phyloP scores from a whole-genome alignment of 1,284 basidiomycete genomes.

The Caloboletus firmus region DNA sequence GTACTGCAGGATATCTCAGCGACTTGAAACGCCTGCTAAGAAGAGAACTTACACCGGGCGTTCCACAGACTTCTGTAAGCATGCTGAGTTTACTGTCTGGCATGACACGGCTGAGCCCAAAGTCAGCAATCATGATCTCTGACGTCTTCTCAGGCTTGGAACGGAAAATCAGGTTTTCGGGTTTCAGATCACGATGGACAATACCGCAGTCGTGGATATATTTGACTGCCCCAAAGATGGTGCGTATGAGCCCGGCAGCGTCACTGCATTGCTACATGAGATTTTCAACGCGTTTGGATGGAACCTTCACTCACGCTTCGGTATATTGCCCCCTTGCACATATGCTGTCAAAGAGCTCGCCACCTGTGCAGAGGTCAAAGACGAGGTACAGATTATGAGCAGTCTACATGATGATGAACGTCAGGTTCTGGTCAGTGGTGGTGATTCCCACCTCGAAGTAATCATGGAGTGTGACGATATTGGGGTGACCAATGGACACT shows the following conservation, averaged over 20 bases:
- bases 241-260: constrained; percentile 86
- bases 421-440: background rate
- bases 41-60: constrained; percentile 61
- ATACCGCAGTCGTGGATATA: constrained; percentile 94
- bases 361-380: constrained; percentile 96
- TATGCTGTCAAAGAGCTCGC: constrained; percentile 97
- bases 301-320: constrained; percentile 66
- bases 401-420: constrained; percentile 51
- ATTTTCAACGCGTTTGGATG: constrained; percentile 1
- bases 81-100: constrained; percentile 87
- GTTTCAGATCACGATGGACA: constrained; percentile 97
- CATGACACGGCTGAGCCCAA: constrained; percentile 88
- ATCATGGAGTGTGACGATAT: constrained; percentile 91
- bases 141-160: constrained; percentile 84
- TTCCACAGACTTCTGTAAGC: constrained; percentile 94
- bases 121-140: constrained; percentile 97
- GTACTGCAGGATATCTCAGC: constrained; percentile 52
- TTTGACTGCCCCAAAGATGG: constrained; percentile 83
- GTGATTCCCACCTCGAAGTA: constrained; percentile 82
- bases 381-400: constrained; percentile 93
- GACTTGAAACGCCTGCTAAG: background rate
- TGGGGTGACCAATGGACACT: constrained; percentile 87
- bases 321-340: constrained; percentile 97
- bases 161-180: constrained; percentile 95
- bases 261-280: constrained; percentile 53